Base-by-base conservation (phyloP, 805 yeast genomes). In the Dipodascus albidus region DNA sequence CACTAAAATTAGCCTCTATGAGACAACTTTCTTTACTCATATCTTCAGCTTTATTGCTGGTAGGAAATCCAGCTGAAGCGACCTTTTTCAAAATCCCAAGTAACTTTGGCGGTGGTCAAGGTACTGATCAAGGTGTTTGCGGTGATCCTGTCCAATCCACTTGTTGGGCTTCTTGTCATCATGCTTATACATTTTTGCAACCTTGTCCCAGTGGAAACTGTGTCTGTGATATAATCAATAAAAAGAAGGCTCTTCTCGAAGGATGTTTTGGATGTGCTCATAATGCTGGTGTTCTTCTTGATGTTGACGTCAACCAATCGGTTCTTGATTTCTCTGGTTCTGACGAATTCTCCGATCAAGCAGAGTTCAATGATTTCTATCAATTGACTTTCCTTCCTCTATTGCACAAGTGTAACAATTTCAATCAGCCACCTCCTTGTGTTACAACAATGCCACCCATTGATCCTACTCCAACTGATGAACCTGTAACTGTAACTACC, bases 321-420 rank as follows among this genome's bases (percentile, higher is more conserved):
- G 44, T 38, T 38, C 20, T 38, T n/a, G 44, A 38, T 38, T 38
- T 38, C 44, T 11, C 44, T 4, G 44, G 44, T 6, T 14, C 44
- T 6, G 20, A 14, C 15, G 44, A 38, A n/a, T 38, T 38, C 44
- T 6, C 4, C n/a, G 44, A 38, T 17, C 44, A 38, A 19, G 6
- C 17, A 17, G 20, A 17, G 6, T 38, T 38, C 44, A 38, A 38
- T 17, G 44, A 38, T 17, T 38, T 38, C 44, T 38, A 38, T 38
- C 44, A 38, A 38, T 38, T 38, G 20, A 38, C 44, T 38, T 38
- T 38, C 44, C 17, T 38, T 38, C 44, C 44, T 14, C n/a, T 38
- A 17, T n/a, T 38, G 44, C 4, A 38, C 6, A 38, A 38, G 44
- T 38, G 44, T 38, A 38, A 38, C n/a, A 4, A 14, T 4, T 38